These are phyloP conservation scores for Penicillium sp. DNA, from an alignment of 2,329 filamentous ascomycete species.

Conservation along the genomic window DNA sequence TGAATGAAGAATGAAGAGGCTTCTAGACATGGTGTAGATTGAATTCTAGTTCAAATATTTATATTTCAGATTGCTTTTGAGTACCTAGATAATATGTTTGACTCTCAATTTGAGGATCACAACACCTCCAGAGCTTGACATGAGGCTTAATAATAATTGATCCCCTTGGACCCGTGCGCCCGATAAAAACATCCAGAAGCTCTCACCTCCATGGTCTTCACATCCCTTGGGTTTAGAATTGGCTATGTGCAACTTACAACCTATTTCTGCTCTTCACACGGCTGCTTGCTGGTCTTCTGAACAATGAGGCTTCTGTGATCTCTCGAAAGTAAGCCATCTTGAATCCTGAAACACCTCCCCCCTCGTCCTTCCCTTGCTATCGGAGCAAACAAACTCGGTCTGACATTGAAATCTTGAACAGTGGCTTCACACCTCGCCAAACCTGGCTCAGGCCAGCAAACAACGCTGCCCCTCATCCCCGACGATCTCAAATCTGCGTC, in stretches of 20 bases:
- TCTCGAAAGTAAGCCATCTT: slow-evolving; percentile 3
- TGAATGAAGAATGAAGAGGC: not conserved
- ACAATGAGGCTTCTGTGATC: slow-evolving; percentile 4
- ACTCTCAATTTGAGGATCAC: not conserved
- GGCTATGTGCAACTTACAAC: slow-evolving; percentile 5
- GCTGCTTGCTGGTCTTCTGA: not conserved
- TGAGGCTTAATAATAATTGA: slow-evolving; percentile 11
- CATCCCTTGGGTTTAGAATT: slow-evolving; percentile 5
- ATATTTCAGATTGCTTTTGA: too few species aligned
- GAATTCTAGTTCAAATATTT: too few species aligned
- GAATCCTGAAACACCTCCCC: not conserved
- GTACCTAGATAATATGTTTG: too few species aligned
- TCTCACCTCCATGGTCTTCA: not conserved
- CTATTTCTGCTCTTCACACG: not conserved
- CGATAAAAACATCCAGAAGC: slow-evolving; percentile 11
- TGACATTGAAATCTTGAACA: slow-evolving; percentile 14
- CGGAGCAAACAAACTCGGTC: slow-evolving; percentile 7
- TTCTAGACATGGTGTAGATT: not conserved
- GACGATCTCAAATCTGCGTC: slow-evolving; percentile 40
- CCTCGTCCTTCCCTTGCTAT: not conserved
- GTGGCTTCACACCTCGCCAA: slow-evolving; percentile 42
- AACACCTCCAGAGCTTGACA: too few species aligned
- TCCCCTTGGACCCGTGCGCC: slow-evolving; percentile 10
- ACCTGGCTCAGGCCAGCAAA: slow-evolving; percentile 39
- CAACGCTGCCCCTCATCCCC: slow-evolving; percentile 42